Percentiles rank a stretch among this genome's conserved stretches.
Evolutionary conservation across 2,329 filamentous ascomycete species (phyloP).

Genomic region (Dendrostoma leiphaemia): DNA sequence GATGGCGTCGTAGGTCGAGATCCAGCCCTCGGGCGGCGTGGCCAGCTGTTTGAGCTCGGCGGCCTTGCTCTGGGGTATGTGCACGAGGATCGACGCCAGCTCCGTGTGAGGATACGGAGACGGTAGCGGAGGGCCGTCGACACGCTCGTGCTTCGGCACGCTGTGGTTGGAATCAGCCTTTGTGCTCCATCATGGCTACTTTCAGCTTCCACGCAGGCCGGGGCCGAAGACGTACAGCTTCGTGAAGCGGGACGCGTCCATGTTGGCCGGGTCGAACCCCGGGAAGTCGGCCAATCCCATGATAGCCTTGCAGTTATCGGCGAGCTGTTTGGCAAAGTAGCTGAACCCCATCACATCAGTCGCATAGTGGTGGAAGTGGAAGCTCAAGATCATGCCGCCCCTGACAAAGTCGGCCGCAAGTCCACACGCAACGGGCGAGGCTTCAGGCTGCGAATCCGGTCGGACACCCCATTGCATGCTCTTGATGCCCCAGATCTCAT

Average conservation of each 20-base stretch:
- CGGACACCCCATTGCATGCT: no score
- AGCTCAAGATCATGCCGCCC: constrained; percentile 39
- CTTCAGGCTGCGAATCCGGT: no score
- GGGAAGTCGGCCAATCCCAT: no score
- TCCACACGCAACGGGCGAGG: neutral
- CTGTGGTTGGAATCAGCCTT: no score
- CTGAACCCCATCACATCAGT: constrained; percentile 41
- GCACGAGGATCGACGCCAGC: constrained; percentile 34
- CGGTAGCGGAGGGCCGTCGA: constrained; percentile 28
- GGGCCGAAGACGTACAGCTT: constrained; percentile 33
- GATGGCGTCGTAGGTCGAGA: constrained; percentile 45
- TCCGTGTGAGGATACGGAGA: constrained; percentile 25
- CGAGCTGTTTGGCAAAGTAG: constrained; percentile 35
- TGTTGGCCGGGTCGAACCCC: constrained; percentile 19
- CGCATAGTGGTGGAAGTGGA: constrained; percentile 40
- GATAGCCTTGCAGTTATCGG: no score
- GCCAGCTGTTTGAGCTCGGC: constrained; percentile 29
- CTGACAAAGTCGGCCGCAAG: constrained; percentile 32
- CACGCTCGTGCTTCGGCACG: constrained; percentile 25
- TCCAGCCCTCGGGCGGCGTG: constrained; percentile 26
- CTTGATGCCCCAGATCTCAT: no score
- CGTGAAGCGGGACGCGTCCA: neutral
- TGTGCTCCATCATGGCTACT: no score
- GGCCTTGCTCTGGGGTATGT: constrained; percentile 41
- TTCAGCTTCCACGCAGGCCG: constrained; percentile 33